These are phyloP conservation scores for Penicillium samsonianum DNA, from an alignment of 495 filamentous ascomycete genomes.

Conservation along the genomic window DNA sequence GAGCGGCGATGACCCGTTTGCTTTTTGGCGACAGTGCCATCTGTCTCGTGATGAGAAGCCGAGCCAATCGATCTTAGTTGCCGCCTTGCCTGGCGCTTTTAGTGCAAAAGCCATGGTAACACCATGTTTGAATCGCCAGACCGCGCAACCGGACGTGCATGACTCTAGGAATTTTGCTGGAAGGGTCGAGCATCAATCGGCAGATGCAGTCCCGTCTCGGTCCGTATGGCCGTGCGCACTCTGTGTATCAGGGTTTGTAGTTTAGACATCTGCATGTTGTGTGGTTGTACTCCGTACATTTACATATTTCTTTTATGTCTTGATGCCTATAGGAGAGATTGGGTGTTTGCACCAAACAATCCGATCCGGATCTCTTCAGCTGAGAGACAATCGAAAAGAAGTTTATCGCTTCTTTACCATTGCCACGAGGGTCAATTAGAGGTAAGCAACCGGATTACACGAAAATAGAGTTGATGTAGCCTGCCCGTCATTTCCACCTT, in stretches of 20 bases:
- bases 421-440: slow-evolving; percentile 20
- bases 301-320: neutral
- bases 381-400: neutral
- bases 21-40: slow-evolving; percentile 9
- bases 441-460: slow-evolving; percentile 20
- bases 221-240: slow-evolving; percentile 27
- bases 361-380: neutral
- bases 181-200: slow-evolving; percentile 16
- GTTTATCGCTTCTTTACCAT: neutral
- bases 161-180: slow-evolving; percentile 20
- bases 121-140: slow-evolving; percentile 22
- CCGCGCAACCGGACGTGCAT: slow-evolving; percentile 29
- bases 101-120: slow-evolving; percentile 28
- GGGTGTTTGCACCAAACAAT: neutral
- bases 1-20: slow-evolving; percentile 22
- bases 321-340: neutral
- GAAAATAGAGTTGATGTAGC: slow-evolving; percentile 31
- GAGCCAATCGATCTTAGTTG: slow-evolving; percentile 19
- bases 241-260: slow-evolving; percentile 16
- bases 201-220: slow-evolving; percentile 29
- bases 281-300: neutral
- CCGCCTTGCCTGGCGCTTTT: slow-evolving; percentile 9
- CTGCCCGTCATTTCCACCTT: slow-evolving; percentile 23
- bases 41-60: slow-evolving; percentile 27
- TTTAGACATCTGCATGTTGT: neutral